phyloP scores from a whole-genome alignment of 2,329 filamentous ascomycete genomes.

The Zymoseptoria pseudotritici region DNA sequence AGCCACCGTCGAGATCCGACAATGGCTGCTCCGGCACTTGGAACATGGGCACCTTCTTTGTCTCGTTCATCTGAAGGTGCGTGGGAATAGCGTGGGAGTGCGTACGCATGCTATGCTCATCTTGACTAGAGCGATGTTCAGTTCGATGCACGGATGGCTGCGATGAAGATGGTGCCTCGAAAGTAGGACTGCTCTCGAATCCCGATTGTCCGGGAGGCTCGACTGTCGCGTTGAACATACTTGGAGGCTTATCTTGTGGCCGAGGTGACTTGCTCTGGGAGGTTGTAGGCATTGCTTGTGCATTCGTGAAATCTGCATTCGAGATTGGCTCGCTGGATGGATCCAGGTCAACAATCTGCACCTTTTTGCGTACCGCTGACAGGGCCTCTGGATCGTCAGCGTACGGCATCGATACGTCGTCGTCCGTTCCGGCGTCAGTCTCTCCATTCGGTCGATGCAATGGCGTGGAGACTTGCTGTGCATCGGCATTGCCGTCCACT shows the following conservation, averaged over 20 bases:
- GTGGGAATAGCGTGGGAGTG: slow-evolving; percentile 20
- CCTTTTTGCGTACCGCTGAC: slow-evolving; percentile 20
- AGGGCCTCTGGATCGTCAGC: slow-evolving; percentile 21
- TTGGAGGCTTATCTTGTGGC: slow-evolving; percentile 1
- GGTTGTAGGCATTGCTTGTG: neutral
- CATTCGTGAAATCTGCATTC: slow-evolving; percentile 17
- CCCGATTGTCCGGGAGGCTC: neutral
- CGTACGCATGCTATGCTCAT: slow-evolving; percentile 16
- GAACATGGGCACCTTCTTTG: slow-evolving; percentile 38
- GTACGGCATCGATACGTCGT: slow-evolving; percentile 15
- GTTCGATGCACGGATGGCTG: neutral
- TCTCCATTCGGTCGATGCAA: neutral
- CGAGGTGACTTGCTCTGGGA: neutral
- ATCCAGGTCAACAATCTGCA: slow-evolving; percentile 17
- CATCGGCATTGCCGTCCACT: neutral
- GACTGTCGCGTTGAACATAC: slow-evolving; percentile 4
- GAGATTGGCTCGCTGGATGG: slow-evolving; percentile 12
- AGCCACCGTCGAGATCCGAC: slow-evolving; percentile 28
- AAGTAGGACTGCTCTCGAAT: neutral
- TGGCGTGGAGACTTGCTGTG: slow-evolving; percentile 1
- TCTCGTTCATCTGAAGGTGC: slow-evolving; percentile 14
- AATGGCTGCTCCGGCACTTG: slow-evolving; percentile 35
- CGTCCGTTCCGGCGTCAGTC: neutral
- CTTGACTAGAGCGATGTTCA: slow-evolving; percentile 7
- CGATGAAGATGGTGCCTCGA: neutral